Evolutionary conservation across 1,139 yeast genomes (phyloP).

Genomic region (Spencermartinsiella ligniputridi): DNA sequence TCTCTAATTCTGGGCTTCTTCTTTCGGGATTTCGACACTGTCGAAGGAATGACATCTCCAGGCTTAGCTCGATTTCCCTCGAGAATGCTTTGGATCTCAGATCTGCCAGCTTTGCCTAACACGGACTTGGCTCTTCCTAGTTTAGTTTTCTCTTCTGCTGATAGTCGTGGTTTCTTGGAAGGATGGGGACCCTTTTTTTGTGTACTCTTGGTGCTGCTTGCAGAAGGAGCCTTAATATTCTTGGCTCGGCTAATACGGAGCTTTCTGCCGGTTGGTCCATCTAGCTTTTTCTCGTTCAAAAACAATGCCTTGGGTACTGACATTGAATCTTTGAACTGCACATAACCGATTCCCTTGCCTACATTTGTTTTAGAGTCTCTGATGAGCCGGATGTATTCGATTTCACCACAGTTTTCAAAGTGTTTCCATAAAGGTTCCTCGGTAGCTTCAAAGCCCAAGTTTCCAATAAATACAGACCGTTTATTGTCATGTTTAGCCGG

Average conservation of each 20-base stretch:
- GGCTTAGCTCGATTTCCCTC: slow-evolving; percentile 84
- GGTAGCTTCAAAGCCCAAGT: slow-evolving; percentile 84
- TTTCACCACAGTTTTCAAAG: slow-evolving; percentile 62
- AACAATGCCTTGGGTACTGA: slow-evolving; percentile 80
- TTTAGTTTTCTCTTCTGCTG: slow-evolving; percentile 57
- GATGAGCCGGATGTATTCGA: slow-evolving; percentile 84
- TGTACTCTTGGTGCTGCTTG: slow-evolving; percentile 25
- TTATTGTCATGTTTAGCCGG: slow-evolving; percentile 84
- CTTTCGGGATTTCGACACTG: slow-evolving; percentile 27
- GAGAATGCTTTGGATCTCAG: slow-evolving; percentile 53
- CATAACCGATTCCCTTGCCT: slow-evolving; percentile 97
- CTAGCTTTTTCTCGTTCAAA: slow-evolving; percentile 65
- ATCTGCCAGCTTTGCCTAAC: slow-evolving; percentile 76
- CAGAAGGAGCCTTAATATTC: slow-evolving; percentile 47
- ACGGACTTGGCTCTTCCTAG: slow-evolving; percentile 74
- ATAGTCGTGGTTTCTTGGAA: slow-evolving; percentile 27
- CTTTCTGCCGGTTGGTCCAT: slow-evolving; percentile 48
- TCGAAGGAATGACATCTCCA: slow-evolving; percentile 47
- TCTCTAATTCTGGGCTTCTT: slow-evolving; percentile 66
- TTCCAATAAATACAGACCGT: slow-evolving; percentile 87
- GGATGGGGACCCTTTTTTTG: slow-evolving; percentile 15
- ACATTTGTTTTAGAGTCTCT: slow-evolving; percentile 91
- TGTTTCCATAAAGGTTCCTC: slow-evolving; percentile 88
- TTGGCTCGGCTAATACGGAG: slow-evolving; percentile 79
- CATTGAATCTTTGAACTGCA: slow-evolving; percentile 80